Percentiles rank a stretch among this genome's conserved stretches.
phyloP scores from a whole-genome alignment of 495 filamentous ascomycete genomes.

The Tuber umbilicatum region DNA sequence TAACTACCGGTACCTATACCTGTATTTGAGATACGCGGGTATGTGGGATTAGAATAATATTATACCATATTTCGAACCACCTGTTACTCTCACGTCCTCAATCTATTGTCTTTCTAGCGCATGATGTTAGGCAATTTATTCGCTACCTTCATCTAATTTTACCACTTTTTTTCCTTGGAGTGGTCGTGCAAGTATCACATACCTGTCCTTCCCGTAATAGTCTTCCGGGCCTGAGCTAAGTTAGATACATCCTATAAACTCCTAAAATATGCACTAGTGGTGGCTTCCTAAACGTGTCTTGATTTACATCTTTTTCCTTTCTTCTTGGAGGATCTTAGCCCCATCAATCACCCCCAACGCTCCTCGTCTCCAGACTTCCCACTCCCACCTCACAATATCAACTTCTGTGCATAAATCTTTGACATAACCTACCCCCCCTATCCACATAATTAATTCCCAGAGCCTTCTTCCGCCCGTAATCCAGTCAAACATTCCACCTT shows the following conservation, averaged over 20 bases:
- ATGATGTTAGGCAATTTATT: neutral
- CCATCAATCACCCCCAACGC: slow-evolving; percentile 32
- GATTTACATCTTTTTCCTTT: slow-evolving; percentile 21
- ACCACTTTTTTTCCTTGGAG: neutral
- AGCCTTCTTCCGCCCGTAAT: slow-evolving; percentile 53
- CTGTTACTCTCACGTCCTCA: neutral
- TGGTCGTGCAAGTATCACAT: neutral
- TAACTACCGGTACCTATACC: neutral
- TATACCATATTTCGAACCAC: neutral
- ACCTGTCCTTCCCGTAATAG: neutral
- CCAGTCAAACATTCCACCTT: slow-evolving; percentile 67
- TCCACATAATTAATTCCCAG: slow-evolving; percentile 63
- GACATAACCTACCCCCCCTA: slow-evolving; percentile 60
- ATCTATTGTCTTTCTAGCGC: neutral
- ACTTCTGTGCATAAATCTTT: slow-evolving; percentile 84
- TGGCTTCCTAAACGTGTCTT: neutral
- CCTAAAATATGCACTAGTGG: neutral
- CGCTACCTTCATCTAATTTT: neutral
- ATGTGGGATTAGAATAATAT: neutral
- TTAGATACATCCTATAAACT: neutral
- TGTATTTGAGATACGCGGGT: neutral
- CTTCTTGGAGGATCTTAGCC: slow-evolving; percentile 16
- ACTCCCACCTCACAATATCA: slow-evolving; percentile 84
- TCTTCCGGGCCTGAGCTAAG: neutral
- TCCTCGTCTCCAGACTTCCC: slow-evolving; percentile 68